phyloP scores from a whole-genome alignment of 441 rosid genomes.

The Dalechampia spathulata region DNA sequence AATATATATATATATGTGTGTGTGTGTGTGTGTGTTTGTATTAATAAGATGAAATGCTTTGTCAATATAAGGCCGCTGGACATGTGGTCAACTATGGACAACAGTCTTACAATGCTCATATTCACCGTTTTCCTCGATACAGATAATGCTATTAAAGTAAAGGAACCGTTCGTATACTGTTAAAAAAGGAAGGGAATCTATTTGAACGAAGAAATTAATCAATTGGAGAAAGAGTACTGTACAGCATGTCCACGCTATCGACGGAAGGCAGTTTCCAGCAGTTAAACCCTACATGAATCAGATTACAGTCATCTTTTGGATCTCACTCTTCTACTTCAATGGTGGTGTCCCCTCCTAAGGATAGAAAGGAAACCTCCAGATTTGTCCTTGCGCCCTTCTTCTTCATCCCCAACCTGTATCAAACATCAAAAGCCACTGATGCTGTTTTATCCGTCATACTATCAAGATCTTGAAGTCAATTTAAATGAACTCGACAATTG shows the following conservation, averaged over 20 bases:
- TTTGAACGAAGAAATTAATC: constrained; percentile 2
- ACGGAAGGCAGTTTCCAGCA: constrained; percentile 4
- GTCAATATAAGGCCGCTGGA: constrained; percentile 7
- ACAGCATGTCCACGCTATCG: constrained; percentile 16
- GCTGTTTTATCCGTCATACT: background rate
- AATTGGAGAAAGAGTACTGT: too few species aligned
- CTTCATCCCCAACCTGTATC: constrained; percentile 56
- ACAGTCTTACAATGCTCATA: constrained; percentile 11
- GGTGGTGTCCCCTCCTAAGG: constrained; percentile 76
- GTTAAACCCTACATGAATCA: constrained; percentile 15
- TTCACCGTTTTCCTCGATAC: constrained; percentile 4
- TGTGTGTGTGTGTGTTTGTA: too few species aligned
- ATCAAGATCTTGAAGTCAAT: background rate
- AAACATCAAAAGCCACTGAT: background rate
- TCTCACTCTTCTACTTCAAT: constrained; percentile 19
- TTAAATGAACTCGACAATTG: background rate
- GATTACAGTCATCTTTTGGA: constrained; percentile 2
- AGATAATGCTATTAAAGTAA: background rate
- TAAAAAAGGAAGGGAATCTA: background rate
- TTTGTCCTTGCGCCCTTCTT: constrained; percentile 67
- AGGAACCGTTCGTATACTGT: background rate
- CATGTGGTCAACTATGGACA: background rate
- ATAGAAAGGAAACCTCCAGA: constrained; percentile 74
- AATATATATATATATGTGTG: constrained; percentile 2
- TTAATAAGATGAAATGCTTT: too few species aligned